phyloP scores from a whole-genome alignment of 177 flowering plant species.

The Vitis hybrid region DNA sequence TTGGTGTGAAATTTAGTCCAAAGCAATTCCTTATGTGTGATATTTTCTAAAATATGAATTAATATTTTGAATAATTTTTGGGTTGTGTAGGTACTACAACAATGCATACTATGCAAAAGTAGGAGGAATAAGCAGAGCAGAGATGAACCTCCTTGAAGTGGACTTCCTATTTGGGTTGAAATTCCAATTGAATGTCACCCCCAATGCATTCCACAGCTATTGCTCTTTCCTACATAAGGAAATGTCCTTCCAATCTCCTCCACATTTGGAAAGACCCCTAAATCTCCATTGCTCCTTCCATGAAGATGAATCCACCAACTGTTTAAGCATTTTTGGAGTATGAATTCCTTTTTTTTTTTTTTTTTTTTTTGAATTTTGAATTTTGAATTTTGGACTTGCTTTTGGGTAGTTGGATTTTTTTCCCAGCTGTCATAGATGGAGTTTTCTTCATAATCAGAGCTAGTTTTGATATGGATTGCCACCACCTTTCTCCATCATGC shows the following conservation, averaged over 20 bases:
- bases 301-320: slow-evolving; percentile 58
- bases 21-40: too few relatives aligned
- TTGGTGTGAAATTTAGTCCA: too few relatives aligned
- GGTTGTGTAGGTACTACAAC: slow-evolving; percentile 66
- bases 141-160: slow-evolving; percentile 89
- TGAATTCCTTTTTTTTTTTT: too few relatives aligned
- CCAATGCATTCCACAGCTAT: slow-evolving; percentile 67
- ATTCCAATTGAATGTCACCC: slow-evolving; percentile 84
- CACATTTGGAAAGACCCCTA: slow-evolving; percentile 22
- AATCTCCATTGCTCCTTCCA: slow-evolving; percentile 48
- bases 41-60: too few relatives aligned
- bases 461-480: too few relatives aligned
- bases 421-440: too few relatives aligned
- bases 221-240: slow-evolving; percentile 71
- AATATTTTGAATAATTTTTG: background rate
- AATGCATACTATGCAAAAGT: slow-evolving; percentile 96
- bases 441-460: too few relatives aligned
- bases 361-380: too few relatives aligned
- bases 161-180: slow-evolving; percentile 87
- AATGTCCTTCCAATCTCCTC: slow-evolving; percentile 46
- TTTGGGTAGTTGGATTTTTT: too few relatives aligned
- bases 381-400: too few relatives aligned
- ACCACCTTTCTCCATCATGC: too few relatives aligned
- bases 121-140: slow-evolving; percentile 84
- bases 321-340: too few relatives aligned